Base-by-base conservation (phyloP, 306 rosid genomes). In the Begonia fuchsioides region DNA sequence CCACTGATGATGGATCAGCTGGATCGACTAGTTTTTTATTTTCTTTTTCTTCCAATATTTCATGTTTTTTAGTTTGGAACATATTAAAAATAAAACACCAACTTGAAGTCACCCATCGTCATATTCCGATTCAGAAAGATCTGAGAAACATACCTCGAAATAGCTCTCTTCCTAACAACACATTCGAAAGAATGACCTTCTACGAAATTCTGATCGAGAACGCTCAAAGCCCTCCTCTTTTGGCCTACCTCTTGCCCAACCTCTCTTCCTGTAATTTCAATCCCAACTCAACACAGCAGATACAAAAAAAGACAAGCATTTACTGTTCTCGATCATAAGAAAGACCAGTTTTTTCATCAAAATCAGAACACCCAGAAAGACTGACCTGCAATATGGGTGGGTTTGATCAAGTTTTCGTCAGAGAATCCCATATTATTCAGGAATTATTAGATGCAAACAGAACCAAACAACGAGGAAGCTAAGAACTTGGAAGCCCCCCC, bases 11-110 rank as follows among this genome's bases (percentile, higher is more conserved):
- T n/a, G 95, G 98, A 64, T 82, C 95, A 6, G 58, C 79, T 47
- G 81, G 94, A 79, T 81, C 92, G 38, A 73, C 98, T 67, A 81
- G 95, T 77, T 90, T 83, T 73, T 90, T 90, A n/a, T n/a, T 51
- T 76, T 20, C 32, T 20, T 20, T 20, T 20, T 20, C 32, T 1
- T 20, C 86, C 64, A 59, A 71, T 47, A 71, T 50, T 17, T 71
- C 85, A 32, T 67, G 65, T 43, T 75, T 84, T 48, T 95, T 20
- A 20, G 32, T 20, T 20, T 90, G 73, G 13, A 40, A 64, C 20
- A 20, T 15, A 59, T 13, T 45, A n/a, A n/a, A n/a, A n/a, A n/a
- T 9, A 17, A 35, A 14, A 16, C 32, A 58, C 32, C 44, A 46
- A 15, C 15, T 32, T 15, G 7, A 8, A 26, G 35, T 26, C 35